A percentile compares a stretch with the other conserved stretches of the same genome.
Conservation (phyloP, 2,329 filamentous ascomycete species). For the Thermothelomyces thermophilus region DNA sequence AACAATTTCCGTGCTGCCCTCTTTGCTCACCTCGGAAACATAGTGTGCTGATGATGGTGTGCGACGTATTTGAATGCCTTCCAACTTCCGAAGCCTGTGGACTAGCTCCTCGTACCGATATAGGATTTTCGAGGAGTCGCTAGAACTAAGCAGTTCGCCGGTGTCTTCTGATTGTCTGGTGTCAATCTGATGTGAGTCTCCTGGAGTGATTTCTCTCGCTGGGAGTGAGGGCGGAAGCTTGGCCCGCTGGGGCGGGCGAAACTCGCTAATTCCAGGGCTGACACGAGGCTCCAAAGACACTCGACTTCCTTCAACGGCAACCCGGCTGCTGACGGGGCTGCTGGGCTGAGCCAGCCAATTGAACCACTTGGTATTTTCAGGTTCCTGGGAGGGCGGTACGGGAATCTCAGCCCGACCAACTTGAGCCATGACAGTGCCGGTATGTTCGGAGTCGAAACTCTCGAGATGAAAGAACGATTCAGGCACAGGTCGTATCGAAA, state of each 20-base stretch:
- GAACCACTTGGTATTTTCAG: constrained; percentile 26
- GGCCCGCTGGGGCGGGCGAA: neutral
- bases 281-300: constrained; percentile 1
- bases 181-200: too few species aligned
- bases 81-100: constrained; percentile 7
- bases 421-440: constrained; percentile 24
- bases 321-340: constrained; percentile 11
- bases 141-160: constrained; percentile 7
- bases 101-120: constrained; percentile 13
- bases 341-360: constrained; percentile 19
- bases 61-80: neutral
- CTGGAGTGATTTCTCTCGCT: neutral
- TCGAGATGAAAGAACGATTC: constrained; percentile 2
- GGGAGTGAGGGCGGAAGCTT: neutral
- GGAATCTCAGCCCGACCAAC: constrained; percentile 18
- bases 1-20: neutral
- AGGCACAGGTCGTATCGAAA: constrained; percentile 18
- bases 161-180: neutral
- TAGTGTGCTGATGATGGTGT: neutral
- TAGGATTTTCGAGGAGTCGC: constrained; percentile 16
- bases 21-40: neutral
- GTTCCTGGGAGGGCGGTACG: constrained; percentile 20
- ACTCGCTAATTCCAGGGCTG: constrained; percentile 23
- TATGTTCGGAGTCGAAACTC: constrained; percentile 17
- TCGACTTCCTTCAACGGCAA: constrained; percentile 9